Conservation (phyloP, 306 rosid genomes). For the Ceratonia siliqua region DNA sequence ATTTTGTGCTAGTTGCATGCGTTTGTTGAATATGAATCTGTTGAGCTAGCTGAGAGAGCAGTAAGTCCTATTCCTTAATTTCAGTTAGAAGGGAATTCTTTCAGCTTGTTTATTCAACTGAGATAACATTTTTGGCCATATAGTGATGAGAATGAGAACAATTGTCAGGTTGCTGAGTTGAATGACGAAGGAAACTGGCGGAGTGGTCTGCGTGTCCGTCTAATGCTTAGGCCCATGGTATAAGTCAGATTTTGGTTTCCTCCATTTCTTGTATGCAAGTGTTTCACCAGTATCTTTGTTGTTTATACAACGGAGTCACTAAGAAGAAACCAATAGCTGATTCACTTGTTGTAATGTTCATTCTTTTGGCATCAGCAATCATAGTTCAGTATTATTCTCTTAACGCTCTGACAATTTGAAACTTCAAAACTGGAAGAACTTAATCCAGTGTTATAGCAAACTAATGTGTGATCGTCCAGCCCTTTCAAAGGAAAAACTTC, state of each 20-base stretch:
- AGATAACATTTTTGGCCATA: slow-evolving; percentile 18
- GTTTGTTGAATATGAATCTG: slow-evolving; percentile 92
- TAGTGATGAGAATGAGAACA: slow-evolving; percentile 31
- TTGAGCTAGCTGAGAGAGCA: slow-evolving; percentile 94
- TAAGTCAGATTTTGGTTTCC: slow-evolving; percentile 4
- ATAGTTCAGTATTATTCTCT: not conserved
- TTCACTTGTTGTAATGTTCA: not conserved
- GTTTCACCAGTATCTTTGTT: not conserved
- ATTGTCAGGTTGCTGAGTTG: slow-evolving; percentile 78
- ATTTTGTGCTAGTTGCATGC: slow-evolving; percentile 85
- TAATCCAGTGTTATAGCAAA: not conserved
- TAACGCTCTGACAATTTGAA: slow-evolving; percentile 7
- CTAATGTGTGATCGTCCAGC: not conserved
- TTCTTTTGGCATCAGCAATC: not conserved
- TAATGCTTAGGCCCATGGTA: slow-evolving; percentile 81
- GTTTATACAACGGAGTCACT: not conserved
- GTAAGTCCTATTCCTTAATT: slow-evolving; percentile 56
- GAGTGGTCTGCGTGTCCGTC: slow-evolving; percentile 83
- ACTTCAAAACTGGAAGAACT: not conserved
- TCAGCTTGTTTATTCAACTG: slow-evolving; percentile 18
- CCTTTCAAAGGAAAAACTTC: slow-evolving; percentile 1
- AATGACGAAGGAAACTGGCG: slow-evolving; percentile 95
- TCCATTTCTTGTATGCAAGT: not conserved
- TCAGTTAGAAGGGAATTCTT: slow-evolving; percentile 25
- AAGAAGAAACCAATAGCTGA: not conserved